Evolutionary conservation across 2,329 filamentous ascomycete species (phyloP).

Genomic region (Nemania abortiva): DNA sequence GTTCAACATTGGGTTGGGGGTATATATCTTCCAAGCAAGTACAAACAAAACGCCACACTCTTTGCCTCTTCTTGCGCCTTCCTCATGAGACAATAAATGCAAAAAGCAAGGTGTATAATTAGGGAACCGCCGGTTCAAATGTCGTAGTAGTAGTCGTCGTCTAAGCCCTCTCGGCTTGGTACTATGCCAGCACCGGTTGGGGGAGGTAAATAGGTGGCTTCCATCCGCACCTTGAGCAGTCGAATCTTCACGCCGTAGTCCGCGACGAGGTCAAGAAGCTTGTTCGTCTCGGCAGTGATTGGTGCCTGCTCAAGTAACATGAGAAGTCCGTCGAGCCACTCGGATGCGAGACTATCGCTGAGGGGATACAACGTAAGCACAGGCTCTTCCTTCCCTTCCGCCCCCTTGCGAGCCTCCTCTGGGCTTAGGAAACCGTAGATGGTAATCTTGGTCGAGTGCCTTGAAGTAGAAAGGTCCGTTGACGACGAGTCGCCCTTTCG

Average conservation of each 20-base stretch:
- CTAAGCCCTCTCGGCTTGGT: constrained; percentile 84
- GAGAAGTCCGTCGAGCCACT: constrained; percentile 95
- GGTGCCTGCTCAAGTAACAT: constrained; percentile 96
- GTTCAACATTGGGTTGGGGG: constrained; percentile 28
- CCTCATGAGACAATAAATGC: constrained; percentile 6
- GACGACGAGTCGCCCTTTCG: constrained; percentile 57
- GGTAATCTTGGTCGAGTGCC: constrained; percentile 85
- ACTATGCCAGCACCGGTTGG: constrained; percentile 78
- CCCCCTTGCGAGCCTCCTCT: constrained; percentile 53
- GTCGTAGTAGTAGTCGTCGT: constrained; percentile 95
- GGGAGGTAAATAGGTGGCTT: constrained; percentile 77
- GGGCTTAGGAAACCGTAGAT: constrained; percentile 78
- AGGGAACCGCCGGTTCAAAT: constrained; percentile 58
- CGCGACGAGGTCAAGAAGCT: constrained; percentile 84
- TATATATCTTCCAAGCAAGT: constrained; percentile 38
- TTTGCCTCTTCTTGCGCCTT: constrained; percentile 2
- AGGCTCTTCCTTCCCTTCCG: constrained; percentile 72
- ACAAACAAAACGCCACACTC: constrained; percentile 30
- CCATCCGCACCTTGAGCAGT: constrained; percentile 88
- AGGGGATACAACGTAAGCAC: constrained; percentile 86
- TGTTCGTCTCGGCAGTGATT: constrained; percentile 96
- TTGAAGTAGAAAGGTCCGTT: constrained; percentile 48
- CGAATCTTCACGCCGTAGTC: constrained; percentile 95
- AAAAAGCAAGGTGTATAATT: background rate
- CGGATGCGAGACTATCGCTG: constrained; percentile 85